These are phyloP conservation scores for Aspergillus quadricinctus DNA, from an alignment of 2,329 filamentous ascomycete species.

Conservation along the genomic window DNA sequence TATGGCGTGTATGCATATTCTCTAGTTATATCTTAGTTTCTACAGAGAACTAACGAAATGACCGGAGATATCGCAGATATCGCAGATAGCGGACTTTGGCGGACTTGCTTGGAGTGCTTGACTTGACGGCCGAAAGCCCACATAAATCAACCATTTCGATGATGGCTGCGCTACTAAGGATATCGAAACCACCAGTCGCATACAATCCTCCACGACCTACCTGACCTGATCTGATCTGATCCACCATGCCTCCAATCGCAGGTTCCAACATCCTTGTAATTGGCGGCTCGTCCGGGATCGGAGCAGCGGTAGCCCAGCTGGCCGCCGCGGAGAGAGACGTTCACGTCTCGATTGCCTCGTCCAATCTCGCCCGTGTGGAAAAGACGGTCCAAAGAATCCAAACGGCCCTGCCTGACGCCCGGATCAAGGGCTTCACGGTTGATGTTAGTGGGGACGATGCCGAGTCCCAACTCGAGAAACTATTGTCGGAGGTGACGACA, in stretches of 20 bases:
- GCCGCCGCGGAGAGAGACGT: conserved; percentile 1
- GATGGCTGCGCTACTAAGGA: conserved; percentile 1
- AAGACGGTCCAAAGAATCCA: conserved; percentile 1
- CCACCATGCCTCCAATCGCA: conserved; percentile 2
- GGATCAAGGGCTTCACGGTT: conserved; percentile 2
- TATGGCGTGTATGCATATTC: neutral
- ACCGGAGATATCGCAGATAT: conserved; percentile 2
- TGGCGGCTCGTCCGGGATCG: conserved; percentile 2
- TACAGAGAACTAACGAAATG: neutral
- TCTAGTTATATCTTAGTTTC: neutral
- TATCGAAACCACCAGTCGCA: neutral
- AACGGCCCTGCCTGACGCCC: neutral
- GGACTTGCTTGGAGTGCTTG: neutral
- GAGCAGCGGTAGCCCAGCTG: conserved; percentile 2
- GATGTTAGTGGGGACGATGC: conserved; percentile 1
- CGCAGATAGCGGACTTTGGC: conserved; percentile 1
- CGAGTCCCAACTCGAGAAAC: conserved; percentile 1
- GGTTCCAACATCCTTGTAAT: conserved; percentile 2
- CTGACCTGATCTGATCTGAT: neutral
- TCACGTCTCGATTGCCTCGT: conserved; percentile 3
- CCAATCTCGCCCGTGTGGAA: conserved; percentile 3
- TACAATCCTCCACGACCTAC: neutral
- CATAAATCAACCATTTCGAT: neutral
- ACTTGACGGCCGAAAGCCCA: neutral
- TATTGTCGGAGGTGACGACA: conserved; percentile 1